phyloP scores from a whole-genome alignment of 805 yeast species.

The Naumovozyma castellii region DNA sequence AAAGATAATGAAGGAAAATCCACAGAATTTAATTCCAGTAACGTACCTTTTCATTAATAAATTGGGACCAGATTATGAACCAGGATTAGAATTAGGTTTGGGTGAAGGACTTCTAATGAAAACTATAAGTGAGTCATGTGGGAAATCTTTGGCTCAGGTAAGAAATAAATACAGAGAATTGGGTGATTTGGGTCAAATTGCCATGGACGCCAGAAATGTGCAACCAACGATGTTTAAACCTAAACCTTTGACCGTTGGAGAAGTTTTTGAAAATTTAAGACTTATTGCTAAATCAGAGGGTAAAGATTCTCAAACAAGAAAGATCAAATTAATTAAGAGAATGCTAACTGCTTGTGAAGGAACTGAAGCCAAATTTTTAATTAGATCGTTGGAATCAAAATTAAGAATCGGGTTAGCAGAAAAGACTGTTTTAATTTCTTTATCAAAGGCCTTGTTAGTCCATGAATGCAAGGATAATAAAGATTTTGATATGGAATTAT shows the following conservation, averaged over 20 bases:
- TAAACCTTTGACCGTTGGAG: slow-evolving; percentile 59
- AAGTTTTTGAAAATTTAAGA: slow-evolving; percentile 65
- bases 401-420: slow-evolving; percentile 90
- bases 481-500: slow-evolving; percentile 34
- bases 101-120: slow-evolving; percentile 86
- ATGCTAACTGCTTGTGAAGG: slow-evolving; percentile 81
- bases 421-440: slow-evolving; percentile 73
- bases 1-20: slow-evolving; percentile 47
- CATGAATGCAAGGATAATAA: slow-evolving; percentile 39
- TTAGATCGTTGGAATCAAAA: slow-evolving; percentile 87
- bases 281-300: slow-evolving; percentile 75
- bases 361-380: slow-evolving; percentile 80
- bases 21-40: slow-evolving; percentile 50
- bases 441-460: slow-evolving; percentile 72
- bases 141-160: slow-evolving; percentile 61
- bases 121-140: slow-evolving; percentile 84
- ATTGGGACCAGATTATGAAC: slow-evolving; percentile 89
- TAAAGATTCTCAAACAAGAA: slow-evolving; percentile 67
- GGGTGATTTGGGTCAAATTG: slow-evolving; percentile 89
- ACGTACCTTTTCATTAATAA: slow-evolving; percentile 82
- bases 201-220: slow-evolving; percentile 68
- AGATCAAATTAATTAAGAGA: slow-evolving; percentile 69
- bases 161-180: slow-evolving; percentile 64
- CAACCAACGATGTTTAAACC: slow-evolving; percentile 95
- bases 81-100: slow-evolving; percentile 80